A percentile compares a stretch with the other conserved stretches of the same genome.
Evolutionary conservation across 1,139 yeast species (phyloP).

Genomic region (Sugiyamaella xylanicola): DNA sequence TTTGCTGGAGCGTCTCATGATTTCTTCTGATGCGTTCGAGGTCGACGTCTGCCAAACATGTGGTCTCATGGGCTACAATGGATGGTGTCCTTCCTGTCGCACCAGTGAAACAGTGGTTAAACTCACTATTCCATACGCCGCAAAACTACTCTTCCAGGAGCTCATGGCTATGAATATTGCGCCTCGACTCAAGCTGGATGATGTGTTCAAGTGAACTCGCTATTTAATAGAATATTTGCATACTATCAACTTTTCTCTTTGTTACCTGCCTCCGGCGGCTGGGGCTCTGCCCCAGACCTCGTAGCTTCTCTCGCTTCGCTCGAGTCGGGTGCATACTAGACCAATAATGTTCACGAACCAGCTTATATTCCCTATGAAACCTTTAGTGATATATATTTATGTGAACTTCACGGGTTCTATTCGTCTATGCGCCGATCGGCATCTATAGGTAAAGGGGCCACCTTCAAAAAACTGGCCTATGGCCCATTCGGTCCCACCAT

Average conservation of each 20-base stretch:
- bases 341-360: too few species aligned
- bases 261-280: background rate
- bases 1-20: slow-evolving; percentile 89
- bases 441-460: too few species aligned
- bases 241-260: too few species aligned
- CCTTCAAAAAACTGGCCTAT: too few species aligned
- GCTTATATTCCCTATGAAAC: too few species aligned
- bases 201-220: slow-evolving; percentile 55
- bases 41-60: slow-evolving; percentile 93
- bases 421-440: too few species aligned
- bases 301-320: too few species aligned
- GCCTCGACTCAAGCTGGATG: slow-evolving; percentile 86
- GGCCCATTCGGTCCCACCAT: too few species aligned
- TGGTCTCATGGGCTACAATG: slow-evolving; percentile 97
- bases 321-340: too few species aligned
- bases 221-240: slow-evolving; percentile 12
- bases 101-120: slow-evolving; percentile 81
- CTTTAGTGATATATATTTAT: too few species aligned
- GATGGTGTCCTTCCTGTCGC: slow-evolving; percentile 96
- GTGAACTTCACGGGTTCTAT: too few species aligned
- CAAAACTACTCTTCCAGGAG: slow-evolving; percentile 93
- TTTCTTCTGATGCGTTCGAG: slow-evolving; percentile 96
- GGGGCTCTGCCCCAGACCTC: background rate
- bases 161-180: slow-evolving; percentile 96
- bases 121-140: slow-evolving; percentile 98